Base-by-base conservation (phyloP, 1,284 basidiomycete species). In the Clitocybe nebularis region DNA sequence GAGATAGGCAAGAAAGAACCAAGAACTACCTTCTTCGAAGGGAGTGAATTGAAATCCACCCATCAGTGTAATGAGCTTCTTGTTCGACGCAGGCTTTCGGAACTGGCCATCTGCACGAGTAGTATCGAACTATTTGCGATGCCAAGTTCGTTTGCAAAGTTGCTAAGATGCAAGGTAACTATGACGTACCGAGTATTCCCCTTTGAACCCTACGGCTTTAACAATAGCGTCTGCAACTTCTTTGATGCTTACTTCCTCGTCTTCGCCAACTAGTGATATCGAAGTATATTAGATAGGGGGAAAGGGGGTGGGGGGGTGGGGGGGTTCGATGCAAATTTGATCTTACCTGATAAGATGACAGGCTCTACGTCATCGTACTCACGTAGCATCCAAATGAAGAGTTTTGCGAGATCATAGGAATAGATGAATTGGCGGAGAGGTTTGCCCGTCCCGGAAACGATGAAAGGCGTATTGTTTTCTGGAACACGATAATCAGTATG, bases 351-450 rank as follows among this genome's bases (percentile, higher is more conserved):
- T 7, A 95, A 75, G 53, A 95, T 94, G 59, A 94, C 68, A 2
- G 92, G 92, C 53, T 92, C 89, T 30, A 93, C 86, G 54, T 88
- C 81, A 40, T 92, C 77, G 59, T 95, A 94, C 59, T 93, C 85
- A 40, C 87, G 72, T 48, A 94, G 68, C 71, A 84, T 81, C 92
- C 92, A 95, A 55, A 95, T 85, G 71, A 94, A 92, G 40, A 93
- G 71, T 63, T 89, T 93, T 39, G 91, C 92, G 39, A 95, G 81
- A 64, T 94, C 92, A 40, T 79, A 72, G n/a, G 92, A 93, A 68
- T 90, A 94, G 63, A 94, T 93, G 64, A 95, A 95, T 63, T 95
- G 92, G 22, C 92, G 79, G 24, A 94, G 74, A 4, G 92, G 92
- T 53, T 85, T 89, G 26, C 92, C 91, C 0, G 87, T 84, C 4